Evolutionary conservation across 2,329 filamentous ascomycete genomes (phyloP), one percentile per base, ranked within the genome.

Genomic region (Boeremia exigua): DNA sequence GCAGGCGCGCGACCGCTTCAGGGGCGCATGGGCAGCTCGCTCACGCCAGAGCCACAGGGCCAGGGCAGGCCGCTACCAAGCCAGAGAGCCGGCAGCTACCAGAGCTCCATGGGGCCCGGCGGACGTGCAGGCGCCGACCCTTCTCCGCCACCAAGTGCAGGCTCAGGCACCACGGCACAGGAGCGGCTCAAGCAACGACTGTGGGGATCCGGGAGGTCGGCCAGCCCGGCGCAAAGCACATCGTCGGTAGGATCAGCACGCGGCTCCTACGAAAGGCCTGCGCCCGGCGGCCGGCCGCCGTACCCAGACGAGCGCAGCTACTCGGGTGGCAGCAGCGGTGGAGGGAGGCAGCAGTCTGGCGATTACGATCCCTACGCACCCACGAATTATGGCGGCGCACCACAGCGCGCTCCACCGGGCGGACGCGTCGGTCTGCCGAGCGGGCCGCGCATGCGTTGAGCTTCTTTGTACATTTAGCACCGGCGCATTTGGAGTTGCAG

Each of bases 121-220:
- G 64, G 61, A 9, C 78, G 81, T 65, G 57, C 69, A 58, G 50
- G 65, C 42, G 69, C 67, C 61, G 69, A 74, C 55, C 53, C 67
- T 57, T 63, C 77, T 56, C 59, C 76, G 58, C 71, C 75, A 68
- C 73, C 79, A 59, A 73, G 71, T 61, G 67, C 66, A 38, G 75
- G 70, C 45, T 75, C 68, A 37, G 79, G 77, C 2, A 81, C 81
- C 30, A 86, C 87, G 17, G 92, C 92, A 46, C 91, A 96, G 77
- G 91, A 96, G 66, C 82, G 91, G 64, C 79, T 97, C 65, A 91
- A 92, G 71, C 91, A 92, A 67, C 81, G 91, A 59, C 78, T 96
- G 40, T 92, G 92, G 82, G 86, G 86, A n/a, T 83, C 85, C 28
- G 81, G 84, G 19, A 81, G 83, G 62, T 84, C 84, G 38, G 79